Evolutionary conservation across 2,329 filamentous ascomycete species (phyloP).

Genomic region (Dactylellina haptotyla): DNA sequence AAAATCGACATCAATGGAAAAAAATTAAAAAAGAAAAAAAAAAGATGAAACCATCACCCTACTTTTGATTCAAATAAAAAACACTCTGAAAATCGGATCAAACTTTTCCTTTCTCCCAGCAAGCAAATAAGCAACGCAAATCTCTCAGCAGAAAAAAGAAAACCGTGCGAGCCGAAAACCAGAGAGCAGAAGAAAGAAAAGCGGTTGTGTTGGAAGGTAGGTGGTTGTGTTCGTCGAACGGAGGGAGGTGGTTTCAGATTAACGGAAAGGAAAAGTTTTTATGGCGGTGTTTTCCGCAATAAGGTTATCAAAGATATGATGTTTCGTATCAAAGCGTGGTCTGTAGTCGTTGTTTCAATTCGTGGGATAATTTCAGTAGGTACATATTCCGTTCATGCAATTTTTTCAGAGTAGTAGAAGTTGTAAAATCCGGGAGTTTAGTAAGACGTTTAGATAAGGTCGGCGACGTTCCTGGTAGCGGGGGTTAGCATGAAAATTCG

Average conservation of each 20-base stretch:
- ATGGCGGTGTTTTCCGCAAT: no score
- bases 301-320: no score
- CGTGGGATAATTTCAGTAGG: background rate
- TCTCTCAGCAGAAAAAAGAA: slow-evolving; percentile 27
- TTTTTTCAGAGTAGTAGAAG: background rate
- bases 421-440: background rate
- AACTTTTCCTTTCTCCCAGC: slow-evolving; percentile 40
- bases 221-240: no score
- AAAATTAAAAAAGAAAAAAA: slow-evolving; percentile 13
- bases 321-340: background rate
- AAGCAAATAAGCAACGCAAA: slow-evolving; percentile 23
- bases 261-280: no score
- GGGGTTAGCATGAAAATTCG: background rate
- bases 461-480: slow-evolving; percentile 70
- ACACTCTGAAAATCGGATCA: slow-evolving; percentile 43
- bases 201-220: no score
- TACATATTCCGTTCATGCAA: no score
- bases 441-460: slow-evolving; percentile 72
- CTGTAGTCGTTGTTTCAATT: slow-evolving; percentile 10
- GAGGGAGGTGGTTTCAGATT: no score
- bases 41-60: slow-evolving; percentile 19
- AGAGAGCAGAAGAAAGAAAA: background rate
- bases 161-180: background rate
- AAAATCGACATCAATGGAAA: slow-evolving; percentile 19
- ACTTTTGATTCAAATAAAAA: slow-evolving; percentile 43